These are phyloP conservation scores for Paxillus involutus DNA, from an alignment of 768 basidiomycete species.

Conservation along the genomic window DNA sequence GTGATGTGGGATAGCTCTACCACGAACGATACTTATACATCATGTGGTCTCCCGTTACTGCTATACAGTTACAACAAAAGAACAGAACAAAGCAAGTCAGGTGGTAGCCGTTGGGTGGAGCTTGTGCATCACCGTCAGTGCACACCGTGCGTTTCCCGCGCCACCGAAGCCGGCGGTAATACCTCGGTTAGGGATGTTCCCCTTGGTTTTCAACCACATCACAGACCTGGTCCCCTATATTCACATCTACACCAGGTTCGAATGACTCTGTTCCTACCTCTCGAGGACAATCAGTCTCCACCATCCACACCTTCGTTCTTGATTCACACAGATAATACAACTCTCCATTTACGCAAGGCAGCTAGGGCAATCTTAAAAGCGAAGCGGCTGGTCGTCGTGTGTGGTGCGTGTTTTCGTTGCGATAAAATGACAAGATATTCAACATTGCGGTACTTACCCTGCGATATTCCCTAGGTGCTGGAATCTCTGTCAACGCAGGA, in stretches of 20 bases:
- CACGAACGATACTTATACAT: conserved; percentile 8
- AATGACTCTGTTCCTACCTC: conserved; percentile 69
- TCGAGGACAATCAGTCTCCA: conserved; percentile 46
- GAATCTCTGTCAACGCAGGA: conserved; percentile 83
- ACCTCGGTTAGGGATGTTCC: conserved; percentile 17
- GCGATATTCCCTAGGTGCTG: conserved; percentile 58
- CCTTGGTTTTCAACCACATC: conserved; percentile 22
- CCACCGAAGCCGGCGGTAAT: conserved; percentile 19
- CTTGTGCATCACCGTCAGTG: too few relatives aligned
- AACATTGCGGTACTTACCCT: background rate
- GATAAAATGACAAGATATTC: conserved; percentile 11
- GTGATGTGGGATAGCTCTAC: background rate
- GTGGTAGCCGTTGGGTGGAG: too few relatives aligned
- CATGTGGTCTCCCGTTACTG: background rate
- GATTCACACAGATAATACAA: conserved; percentile 43
- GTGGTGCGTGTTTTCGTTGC: conserved; percentile 53
- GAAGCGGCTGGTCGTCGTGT: conserved; percentile 81
- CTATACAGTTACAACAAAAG: conserved; percentile 9
- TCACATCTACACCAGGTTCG: conserved; percentile 26
- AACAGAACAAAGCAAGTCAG: conserved; percentile 13
- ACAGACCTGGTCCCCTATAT: conserved; percentile 13
- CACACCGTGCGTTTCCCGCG: conserved; percentile 23
- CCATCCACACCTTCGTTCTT: conserved; percentile 61
- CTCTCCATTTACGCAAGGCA: conserved; percentile 49
- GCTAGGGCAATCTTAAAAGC: conserved; percentile 75